A percentile compares a stretch with the other conserved stretches of the same genome.
These are phyloP conservation scores for Blastomyces emzantsi DNA, from an alignment of 2,329 filamentous ascomycete genomes.

Conservation along the genomic window DNA sequence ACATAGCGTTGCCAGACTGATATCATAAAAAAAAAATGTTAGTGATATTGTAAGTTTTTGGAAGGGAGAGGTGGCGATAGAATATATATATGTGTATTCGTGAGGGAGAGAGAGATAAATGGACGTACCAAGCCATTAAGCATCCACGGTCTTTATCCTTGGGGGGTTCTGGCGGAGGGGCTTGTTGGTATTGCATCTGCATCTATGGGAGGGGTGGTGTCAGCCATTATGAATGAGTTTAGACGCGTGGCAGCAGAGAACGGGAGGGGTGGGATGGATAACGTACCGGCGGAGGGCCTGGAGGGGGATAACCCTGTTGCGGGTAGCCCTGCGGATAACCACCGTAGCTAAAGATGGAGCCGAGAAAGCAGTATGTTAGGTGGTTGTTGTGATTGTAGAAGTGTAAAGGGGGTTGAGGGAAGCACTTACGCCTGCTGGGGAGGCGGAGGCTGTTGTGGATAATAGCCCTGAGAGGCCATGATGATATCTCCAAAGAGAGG, in stretches of 20 bases:
- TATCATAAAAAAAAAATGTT: not conserved
- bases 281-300: slow-evolving; percentile 20
- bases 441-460: slow-evolving; percentile 18
- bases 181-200: slow-evolving; percentile 46
- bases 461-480: slow-evolving; percentile 39
- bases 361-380: not conserved
- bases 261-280: slow-evolving; percentile 12
- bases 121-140: slow-evolving; percentile 41
- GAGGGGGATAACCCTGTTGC: slow-evolving; percentile 23
- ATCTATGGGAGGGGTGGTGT: slow-evolving; percentile 23
- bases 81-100: too few relatives aligned
- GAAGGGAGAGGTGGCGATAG: slow-evolving; percentile 11
- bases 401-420: not conserved
- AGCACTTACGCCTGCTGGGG: slow-evolving; percentile 16
- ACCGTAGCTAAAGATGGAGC: not conserved
- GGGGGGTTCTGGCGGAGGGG: slow-evolving; percentile 25
- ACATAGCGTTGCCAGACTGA: slow-evolving; percentile 48
- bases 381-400: not conserved
- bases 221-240: not conserved
- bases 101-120: too few relatives aligned
- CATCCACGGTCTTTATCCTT: slow-evolving; percentile 44
- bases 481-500: not conserved
- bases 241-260: not conserved
- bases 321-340: slow-evolving; percentile 23
- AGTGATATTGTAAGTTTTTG: not conserved